Conservation (phyloP, 176 grass and related monocot genomes). For the Pontederia paniculata region DNA sequence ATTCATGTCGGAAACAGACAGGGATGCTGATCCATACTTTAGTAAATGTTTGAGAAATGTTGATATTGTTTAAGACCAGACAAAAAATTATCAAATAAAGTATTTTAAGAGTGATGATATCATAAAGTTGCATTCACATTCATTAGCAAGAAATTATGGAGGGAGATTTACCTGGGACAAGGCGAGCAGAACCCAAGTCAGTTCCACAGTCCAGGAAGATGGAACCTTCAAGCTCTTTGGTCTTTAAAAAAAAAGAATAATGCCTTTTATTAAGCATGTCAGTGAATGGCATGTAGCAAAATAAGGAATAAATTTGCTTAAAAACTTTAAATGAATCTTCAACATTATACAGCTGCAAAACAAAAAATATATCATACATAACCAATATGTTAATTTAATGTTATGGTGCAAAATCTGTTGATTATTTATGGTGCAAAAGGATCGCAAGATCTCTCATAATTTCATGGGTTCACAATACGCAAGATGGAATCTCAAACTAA, state of each 20-base stretch:
- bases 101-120: not conserved
- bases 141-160: not conserved
- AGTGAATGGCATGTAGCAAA: slow-evolving; percentile 7
- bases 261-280: slow-evolving; percentile 2
- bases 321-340: not conserved
- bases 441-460: no score
- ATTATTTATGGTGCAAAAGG: no score
- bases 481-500: no score
- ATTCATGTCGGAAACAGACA: no score
- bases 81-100: not conserved
- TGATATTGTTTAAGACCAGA: no score
- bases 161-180: slow-evolving; percentile 57
- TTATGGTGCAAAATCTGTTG: no score
- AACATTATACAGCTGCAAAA: no score
- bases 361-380: no score
- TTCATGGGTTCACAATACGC: no score
- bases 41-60: no score
- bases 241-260: slow-evolving; percentile 44
- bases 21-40: no score
- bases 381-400: no score
- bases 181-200: slow-evolving; percentile 73
- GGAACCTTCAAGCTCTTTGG: slow-evolving; percentile 62
- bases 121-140: not conserved
- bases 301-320: slow-evolving; percentile 3
- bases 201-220: slow-evolving; percentile 90